Percentiles rank a stretch among this genome's conserved stretches.
Evolutionary conservation across 208 protist species (phyloP).

Genomic region (Leishmania mexicana): DNA sequence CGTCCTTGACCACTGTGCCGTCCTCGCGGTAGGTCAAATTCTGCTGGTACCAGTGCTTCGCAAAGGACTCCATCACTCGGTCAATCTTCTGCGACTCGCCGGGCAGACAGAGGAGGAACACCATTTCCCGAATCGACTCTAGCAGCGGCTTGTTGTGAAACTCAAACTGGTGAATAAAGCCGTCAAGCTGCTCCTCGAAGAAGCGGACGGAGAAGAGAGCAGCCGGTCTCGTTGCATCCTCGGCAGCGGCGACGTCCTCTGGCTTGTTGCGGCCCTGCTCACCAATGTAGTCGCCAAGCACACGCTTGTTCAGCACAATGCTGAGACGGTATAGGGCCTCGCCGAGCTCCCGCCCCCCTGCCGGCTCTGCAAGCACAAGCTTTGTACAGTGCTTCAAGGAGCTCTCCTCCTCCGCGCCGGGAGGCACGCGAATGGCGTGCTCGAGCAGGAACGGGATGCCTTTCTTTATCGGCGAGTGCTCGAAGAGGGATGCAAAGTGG

Average conservation of each 20-base stretch:
- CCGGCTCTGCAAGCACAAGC: slow-evolving; percentile 70
- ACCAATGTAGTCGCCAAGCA: slow-evolving; percentile 88
- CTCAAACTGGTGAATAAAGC: slow-evolving; percentile 83
- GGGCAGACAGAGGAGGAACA: slow-evolving; percentile 84
- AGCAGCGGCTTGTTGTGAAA: slow-evolving; percentile 81
- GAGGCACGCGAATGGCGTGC: slow-evolving; percentile 49
- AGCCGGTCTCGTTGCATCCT: slow-evolving; percentile 19
- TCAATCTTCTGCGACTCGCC: slow-evolving; percentile 95
- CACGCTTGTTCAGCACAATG: slow-evolving; percentile 81
- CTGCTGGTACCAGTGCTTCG: slow-evolving; percentile 75
- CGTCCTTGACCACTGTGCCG: slow-evolving; percentile 33
- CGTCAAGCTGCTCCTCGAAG: slow-evolving; percentile 68
- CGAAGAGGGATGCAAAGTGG: slow-evolving; percentile 70
- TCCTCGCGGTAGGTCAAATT: slow-evolving; percentile 39
- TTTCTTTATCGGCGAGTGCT: slow-evolving; percentile 67
- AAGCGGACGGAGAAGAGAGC: slow-evolving; percentile 71
- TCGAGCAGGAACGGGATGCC: slow-evolving; percentile 81
- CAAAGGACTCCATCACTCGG: slow-evolving; percentile 92
- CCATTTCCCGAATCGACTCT: slow-evolving; percentile 82
- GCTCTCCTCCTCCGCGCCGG: slow-evolving; percentile 19
- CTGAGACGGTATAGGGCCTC: slow-evolving; percentile 76
- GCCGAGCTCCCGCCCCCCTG: slow-evolving; percentile 78
- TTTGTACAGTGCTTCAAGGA: slow-evolving; percentile 31
- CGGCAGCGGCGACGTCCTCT: not conserved
- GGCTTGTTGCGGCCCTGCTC: slow-evolving; percentile 71